Evolutionary conservation across 1,284 basidiomycete genomes (phyloP), one percentile per base, ranked within the genome.

Genomic region (Malassezia obtusa): DNA sequence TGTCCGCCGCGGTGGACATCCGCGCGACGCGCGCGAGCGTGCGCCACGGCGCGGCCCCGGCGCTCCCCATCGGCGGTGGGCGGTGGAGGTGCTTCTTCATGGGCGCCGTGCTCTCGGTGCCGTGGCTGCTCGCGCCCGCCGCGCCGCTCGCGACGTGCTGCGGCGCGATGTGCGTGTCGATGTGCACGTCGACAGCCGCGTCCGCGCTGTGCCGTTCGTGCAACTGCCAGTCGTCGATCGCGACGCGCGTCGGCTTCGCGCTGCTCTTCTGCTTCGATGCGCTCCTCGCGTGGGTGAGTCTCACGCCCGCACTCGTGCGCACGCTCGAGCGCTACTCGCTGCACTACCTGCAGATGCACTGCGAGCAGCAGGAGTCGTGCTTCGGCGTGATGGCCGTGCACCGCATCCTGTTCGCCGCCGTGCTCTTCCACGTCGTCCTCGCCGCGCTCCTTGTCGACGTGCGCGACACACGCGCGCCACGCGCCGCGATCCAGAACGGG

Each of bases 131-230:
- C 1, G 44, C 87, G 88, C 45, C 79, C 82, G 15, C 45, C 11
- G 45, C 87, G 89, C 43, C 79, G 82, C 59, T 65, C 12, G 58
- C 57, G 7, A 59, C 65, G 4, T 65, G 65, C 6, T 66, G 66
- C 40, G 50, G 65, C 11, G 61, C 61, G 10, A 32, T 33, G 6
- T 38, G 48, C 14, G 37, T 50, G 14, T 50, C 53, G n/a, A 43
- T 74, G 60, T 77, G 71, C 74, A 86, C 86, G 8, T 87, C 85
- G 43, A 87, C 84, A 33, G 87, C 87, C 67, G 90, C 91, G 10
- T 90, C 89, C 32, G 92, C 95, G 78, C 88, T 98, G 77, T 94
- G 85, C 82, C 94, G 94, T 79, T 91, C 89, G 52, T 98, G 92
- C 77, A 96, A 96, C 75, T 98, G 92, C 78, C 95, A 96, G 73